A percentile compares a stretch with the other conserved stretches of the same genome.
Evolutionary conservation across 129 eudicot species (phyloP).

Genomic region (Oenanthe sinensis): DNA sequence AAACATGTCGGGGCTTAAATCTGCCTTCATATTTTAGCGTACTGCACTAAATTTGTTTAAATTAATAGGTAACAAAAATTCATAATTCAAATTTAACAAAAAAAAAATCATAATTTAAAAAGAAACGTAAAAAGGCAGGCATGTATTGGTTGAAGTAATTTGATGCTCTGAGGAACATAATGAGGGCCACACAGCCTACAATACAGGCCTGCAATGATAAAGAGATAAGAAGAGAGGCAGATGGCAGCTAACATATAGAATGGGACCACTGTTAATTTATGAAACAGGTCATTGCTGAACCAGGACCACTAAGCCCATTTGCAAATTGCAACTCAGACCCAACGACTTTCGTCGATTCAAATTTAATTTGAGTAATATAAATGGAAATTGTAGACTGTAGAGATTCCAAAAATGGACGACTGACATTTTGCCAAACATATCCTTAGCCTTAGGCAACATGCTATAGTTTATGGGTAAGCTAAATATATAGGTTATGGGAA

Average conservation of each 20-base stretch:
- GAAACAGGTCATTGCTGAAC: background rate
- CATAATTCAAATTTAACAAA: no score
- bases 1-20: background rate
- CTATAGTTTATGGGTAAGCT: no score
- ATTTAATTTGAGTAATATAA: background rate
- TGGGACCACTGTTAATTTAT: background rate
- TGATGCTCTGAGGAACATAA: background rate
- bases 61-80: no score
- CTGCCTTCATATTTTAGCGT: no score
- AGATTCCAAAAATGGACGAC: constrained; percentile 11
- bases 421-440: constrained; percentile 7
- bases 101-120: no score
- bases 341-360: background rate
- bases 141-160: background rate
- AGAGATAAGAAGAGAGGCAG: background rate
- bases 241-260: background rate
- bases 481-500: no score
- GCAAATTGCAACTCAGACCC: background rate
- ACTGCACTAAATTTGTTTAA: no score
- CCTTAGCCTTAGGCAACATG: background rate
- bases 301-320: constrained; percentile 10
- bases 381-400: background rate
- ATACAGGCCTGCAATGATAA: background rate
- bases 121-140: background rate
- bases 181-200: background rate